These are phyloP conservation scores for Chytriomyces sp. DNA, from an alignment of 192 early-diverging fungal genomes.

Conservation along the genomic window DNA sequence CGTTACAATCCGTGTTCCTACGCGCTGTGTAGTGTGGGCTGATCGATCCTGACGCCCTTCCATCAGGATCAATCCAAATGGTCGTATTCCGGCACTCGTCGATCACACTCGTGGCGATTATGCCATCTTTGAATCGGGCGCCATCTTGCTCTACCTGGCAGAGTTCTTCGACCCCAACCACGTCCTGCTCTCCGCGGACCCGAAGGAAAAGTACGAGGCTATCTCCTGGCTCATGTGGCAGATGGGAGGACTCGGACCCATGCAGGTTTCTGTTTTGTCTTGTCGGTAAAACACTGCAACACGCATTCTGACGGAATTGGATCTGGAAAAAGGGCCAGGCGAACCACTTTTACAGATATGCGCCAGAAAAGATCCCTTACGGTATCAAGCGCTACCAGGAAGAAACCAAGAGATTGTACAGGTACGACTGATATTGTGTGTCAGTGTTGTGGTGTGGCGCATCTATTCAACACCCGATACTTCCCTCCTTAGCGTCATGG, in stretches of 20 bases:
- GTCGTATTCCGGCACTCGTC: constrained; percentile 53
- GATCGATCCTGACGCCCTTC: neutral
- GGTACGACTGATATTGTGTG: neutral
- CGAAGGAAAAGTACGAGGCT: constrained; percentile 42
- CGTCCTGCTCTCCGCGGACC: constrained; percentile 47
- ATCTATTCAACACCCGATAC: neutral
- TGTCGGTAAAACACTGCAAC: constrained; percentile 33
- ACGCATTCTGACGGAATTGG: constrained; percentile 58
- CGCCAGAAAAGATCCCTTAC: constrained; percentile 58
- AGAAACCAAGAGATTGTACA: constrained; percentile 55
- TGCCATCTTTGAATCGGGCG: constrained; percentile 59
- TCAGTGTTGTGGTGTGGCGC: neutral
- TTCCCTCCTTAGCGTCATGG: constrained; percentile 31
- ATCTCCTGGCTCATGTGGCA: constrained; percentile 63
- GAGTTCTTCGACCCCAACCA: constrained; percentile 55
- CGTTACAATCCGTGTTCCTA: neutral
- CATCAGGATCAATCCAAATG: constrained; percentile 47
- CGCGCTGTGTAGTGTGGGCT: neutral
- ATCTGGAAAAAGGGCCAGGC: constrained; percentile 37
- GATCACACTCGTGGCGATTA: constrained; percentile 56
- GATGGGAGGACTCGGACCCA: constrained; percentile 41
- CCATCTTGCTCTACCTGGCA: constrained; percentile 61
- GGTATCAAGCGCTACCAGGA: constrained; percentile 56
- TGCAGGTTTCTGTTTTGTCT: constrained; percentile 17
- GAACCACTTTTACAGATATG: constrained; percentile 50